phyloP scores from a whole-genome alignment of 2,329 filamentous ascomycete species.

The Xylaria sp. region DNA sequence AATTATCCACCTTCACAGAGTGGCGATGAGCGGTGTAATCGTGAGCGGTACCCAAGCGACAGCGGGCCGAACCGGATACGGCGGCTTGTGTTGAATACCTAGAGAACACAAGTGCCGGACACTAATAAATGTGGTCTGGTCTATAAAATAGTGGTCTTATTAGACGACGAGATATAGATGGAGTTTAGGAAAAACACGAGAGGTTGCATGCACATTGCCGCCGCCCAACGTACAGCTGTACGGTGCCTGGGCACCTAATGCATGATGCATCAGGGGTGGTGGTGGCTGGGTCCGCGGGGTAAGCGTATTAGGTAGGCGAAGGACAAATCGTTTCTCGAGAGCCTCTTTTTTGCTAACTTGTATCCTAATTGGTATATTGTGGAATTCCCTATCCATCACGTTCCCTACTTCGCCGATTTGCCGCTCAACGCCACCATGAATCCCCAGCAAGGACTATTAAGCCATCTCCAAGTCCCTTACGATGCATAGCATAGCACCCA shows the following conservation, averaged over 20 bases:
- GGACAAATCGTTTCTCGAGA: conserved; percentile 6
- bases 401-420: not conserved
- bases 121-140: not conserved
- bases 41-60: not conserved
- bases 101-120: not conserved
- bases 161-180: not conserved
- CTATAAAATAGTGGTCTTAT: not conserved
- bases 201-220: conserved; percentile 15
- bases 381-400: not conserved
- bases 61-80: not conserved
- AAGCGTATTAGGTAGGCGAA: conserved; percentile 11
- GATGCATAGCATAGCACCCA: not conserved
- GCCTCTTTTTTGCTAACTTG: conserved; percentile 7
- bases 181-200: not conserved
- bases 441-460: not conserved
- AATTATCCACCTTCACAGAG: not conserved
- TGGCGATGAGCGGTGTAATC: not conserved
- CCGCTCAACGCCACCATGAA: not conserved
- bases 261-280: conserved; percentile 22
- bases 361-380: conserved; percentile 13
- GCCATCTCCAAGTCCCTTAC: conserved; percentile 31
- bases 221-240: conserved; percentile 19
- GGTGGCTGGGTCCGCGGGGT: conserved; percentile 24
- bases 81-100: not conserved
- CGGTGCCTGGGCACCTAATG: conserved; percentile 18